Conservation (phyloP, 306 rosid genomes). For the Hippophae gyantsensis region DNA sequence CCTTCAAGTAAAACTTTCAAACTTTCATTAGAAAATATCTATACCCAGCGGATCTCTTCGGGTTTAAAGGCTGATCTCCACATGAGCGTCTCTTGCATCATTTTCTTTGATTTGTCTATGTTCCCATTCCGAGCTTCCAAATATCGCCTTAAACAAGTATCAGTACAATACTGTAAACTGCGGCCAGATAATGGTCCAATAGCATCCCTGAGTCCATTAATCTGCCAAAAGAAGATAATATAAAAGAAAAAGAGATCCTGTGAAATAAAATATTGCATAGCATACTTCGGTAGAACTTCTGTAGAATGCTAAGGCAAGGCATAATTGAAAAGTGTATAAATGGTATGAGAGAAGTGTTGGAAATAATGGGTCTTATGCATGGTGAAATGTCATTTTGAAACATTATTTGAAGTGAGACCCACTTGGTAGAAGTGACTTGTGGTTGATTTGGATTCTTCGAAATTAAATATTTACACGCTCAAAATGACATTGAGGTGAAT, state of each 20-base stretch:
- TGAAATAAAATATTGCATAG: neutral
- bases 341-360: neutral
- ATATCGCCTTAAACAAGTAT: slow-evolving; percentile 39
- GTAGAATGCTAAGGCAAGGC: neutral
- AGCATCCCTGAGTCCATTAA: slow-evolving; percentile 53
- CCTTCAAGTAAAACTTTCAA: neutral
- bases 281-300: neutral
- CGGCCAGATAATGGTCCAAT: slow-evolving; percentile 41
- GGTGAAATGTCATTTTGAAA: too few species aligned
- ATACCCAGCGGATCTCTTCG: slow-evolving; percentile 41
- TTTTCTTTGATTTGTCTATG: slow-evolving; percentile 50
- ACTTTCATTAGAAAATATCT: neutral
- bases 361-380: too few species aligned
- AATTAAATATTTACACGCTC: too few species aligned
- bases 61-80: slow-evolving; percentile 77
- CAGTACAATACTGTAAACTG: slow-evolving; percentile 29
- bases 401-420: too few species aligned
- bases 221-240: slow-evolving; percentile 25
- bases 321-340: neutral
- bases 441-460: too few species aligned
- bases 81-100: slow-evolving; percentile 58
- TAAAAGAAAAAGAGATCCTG: neutral
- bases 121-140: slow-evolving; percentile 41
- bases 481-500: too few species aligned
- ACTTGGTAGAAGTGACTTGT: too few species aligned